phyloP scores from a whole-genome alignment of 805 yeast genomes.

The Yamadazyma olivae region DNA sequence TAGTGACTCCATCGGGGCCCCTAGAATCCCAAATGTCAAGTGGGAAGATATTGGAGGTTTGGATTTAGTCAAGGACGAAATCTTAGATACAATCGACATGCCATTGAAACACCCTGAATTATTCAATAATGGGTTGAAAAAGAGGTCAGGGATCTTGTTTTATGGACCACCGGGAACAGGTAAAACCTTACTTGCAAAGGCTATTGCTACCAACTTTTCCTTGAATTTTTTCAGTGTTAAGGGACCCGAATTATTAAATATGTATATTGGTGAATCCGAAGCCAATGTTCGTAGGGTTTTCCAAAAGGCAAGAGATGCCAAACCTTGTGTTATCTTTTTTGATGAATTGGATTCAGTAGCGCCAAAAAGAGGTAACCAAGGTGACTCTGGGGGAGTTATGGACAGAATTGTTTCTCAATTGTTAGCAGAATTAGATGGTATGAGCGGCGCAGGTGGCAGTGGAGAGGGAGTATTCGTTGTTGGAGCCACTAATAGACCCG shows the following conservation, averaged over 20 bases:
- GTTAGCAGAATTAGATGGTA: slow-evolving; percentile 93
- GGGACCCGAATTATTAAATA: slow-evolving; percentile 94
- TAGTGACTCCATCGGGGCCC: slow-evolving; percentile 95
- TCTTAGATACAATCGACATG: slow-evolving; percentile 92
- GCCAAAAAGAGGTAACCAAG: slow-evolving; percentile 97
- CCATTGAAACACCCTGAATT: slow-evolving; percentile 92
- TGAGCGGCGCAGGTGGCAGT: slow-evolving; percentile 60
- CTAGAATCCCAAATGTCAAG: slow-evolving; percentile 87
- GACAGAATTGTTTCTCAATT: slow-evolving; percentile 96
- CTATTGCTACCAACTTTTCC: slow-evolving; percentile 94
- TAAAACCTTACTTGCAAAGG: slow-evolving; percentile 91
- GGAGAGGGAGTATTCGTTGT: slow-evolving; percentile 87
- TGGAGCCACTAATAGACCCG: slow-evolving; percentile 99
- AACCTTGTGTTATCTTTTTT: slow-evolving; percentile 95
- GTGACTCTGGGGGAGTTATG: slow-evolving; percentile 99
- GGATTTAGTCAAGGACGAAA: slow-evolving; percentile 85
- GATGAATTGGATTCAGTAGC: slow-evolving; percentile 98
- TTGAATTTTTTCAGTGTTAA: slow-evolving; percentile 93
- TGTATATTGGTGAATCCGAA: slow-evolving; percentile 98
- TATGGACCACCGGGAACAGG: slow-evolving; percentile 99
- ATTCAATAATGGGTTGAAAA: slow-evolving; percentile 84
- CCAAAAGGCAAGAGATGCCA: slow-evolving; percentile 92
- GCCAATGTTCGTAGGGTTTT: slow-evolving; percentile 95
- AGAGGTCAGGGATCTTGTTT: slow-evolving; percentile 89
- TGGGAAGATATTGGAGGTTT: slow-evolving; percentile 99